Evolutionary conservation across 83 land plant species (phyloP).

Genomic region (Picea abies): DNA sequence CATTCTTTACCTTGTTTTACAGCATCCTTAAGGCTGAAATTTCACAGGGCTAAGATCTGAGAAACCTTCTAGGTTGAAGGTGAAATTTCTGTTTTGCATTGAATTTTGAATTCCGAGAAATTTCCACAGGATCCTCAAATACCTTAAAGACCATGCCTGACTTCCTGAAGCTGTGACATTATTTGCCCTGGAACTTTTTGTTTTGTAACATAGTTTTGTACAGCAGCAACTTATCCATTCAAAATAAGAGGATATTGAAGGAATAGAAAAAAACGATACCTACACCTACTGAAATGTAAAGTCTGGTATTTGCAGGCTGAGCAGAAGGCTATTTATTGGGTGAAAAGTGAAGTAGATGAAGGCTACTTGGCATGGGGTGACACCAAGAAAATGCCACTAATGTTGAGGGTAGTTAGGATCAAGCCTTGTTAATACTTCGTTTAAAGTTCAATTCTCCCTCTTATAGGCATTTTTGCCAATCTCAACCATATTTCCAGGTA

Average conservation of each 20-base stretch:
- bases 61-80: too few relatives aligned
- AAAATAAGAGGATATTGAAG: not conserved
- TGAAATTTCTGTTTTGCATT: too few relatives aligned
- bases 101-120: too few relatives aligned
- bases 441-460: not conserved
- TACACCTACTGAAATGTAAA: not conserved
- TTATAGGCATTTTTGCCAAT: too few relatives aligned
- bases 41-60: too few relatives aligned
- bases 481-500: not conserved
- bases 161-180: too few relatives aligned
- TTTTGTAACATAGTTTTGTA: not conserved
- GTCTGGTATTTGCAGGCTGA: constrained; percentile 52
- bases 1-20: too few relatives aligned
- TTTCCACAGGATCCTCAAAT: too few relatives aligned
- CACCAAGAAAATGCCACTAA: constrained; percentile 70
- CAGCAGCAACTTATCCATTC: not conserved
- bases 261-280: not conserved
- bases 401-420: constrained; percentile 39
- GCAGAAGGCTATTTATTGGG: constrained; percentile 42
- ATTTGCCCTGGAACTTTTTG: constrained; percentile 11
- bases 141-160: too few relatives aligned
- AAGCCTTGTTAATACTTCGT: not conserved
- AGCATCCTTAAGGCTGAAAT: too few relatives aligned
- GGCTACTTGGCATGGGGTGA: constrained; percentile 58
- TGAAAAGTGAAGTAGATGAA: constrained; percentile 18